Evolutionary conservation across 805 yeast species (phyloP).

Genomic region (Wickerhamomyces bovis): DNA sequence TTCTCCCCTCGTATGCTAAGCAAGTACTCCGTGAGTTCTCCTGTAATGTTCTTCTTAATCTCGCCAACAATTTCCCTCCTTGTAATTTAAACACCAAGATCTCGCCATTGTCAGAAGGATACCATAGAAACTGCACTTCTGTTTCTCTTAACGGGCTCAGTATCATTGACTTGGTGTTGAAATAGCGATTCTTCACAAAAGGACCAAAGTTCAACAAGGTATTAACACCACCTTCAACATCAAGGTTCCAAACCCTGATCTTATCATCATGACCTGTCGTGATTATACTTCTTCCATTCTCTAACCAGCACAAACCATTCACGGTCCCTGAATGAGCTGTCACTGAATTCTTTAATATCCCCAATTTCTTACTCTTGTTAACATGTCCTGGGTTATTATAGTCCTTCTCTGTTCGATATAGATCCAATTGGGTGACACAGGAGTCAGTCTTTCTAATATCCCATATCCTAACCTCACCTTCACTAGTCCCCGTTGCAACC

Average conservation of each 20-base stretch:
- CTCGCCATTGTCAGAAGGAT: constrained; percentile 75
- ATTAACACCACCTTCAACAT: constrained; percentile 45
- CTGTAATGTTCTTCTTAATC: constrained; percentile 43
- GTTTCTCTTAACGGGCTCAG: constrained; percentile 42
- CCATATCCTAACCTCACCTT: constrained; percentile 81
- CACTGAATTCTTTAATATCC: constrained; percentile 13
- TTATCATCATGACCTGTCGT: constrained; percentile 79
- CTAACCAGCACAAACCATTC: constrained; percentile 75
- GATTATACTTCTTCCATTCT: constrained; percentile 52
- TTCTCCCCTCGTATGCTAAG: constrained; percentile 42
- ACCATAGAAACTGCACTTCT: constrained; percentile 51
- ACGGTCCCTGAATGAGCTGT: constrained; percentile 76
- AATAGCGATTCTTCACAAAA: constrained; percentile 55
- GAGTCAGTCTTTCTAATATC: constrained; percentile 68
- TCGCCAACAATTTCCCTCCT: constrained; percentile 57
- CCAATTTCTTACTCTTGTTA: constrained; percentile 18
- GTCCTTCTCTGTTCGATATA: constrained; percentile 36
- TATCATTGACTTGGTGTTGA: constrained; percentile 18
- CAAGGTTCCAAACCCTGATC: constrained; percentile 71
- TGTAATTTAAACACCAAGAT: constrained; percentile 48
- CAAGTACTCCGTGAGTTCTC: constrained; percentile 43
- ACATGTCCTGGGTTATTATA: constrained; percentile 11
- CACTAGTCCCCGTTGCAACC: constrained; percentile 74
- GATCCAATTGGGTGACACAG: constrained; percentile 59
- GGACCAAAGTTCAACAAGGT: constrained; percentile 75